These are phyloP conservation scores for Discostella pseudostelligera DNA, from an alignment of 108 stramenopile genomes.

Conservation along the genomic window DNA sequence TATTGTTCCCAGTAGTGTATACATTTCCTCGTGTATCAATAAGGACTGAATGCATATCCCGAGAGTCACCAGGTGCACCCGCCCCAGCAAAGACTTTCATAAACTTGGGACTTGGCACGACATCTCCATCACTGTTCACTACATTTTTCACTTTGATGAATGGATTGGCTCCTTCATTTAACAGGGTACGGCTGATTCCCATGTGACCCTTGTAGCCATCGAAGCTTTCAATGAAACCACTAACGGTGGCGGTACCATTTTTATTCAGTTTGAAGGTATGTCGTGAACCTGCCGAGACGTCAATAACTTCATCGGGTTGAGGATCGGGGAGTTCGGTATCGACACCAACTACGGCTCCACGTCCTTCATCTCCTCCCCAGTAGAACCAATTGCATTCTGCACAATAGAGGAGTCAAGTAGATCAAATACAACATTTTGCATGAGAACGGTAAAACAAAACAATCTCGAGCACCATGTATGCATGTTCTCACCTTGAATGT, in stretches of 20 bases:
- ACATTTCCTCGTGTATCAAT: slow-evolving; percentile 12
- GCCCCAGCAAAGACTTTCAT: slow-evolving; percentile 15
- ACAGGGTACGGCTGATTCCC: slow-evolving; percentile 2
- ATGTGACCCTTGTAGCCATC: slow-evolving; percentile 15
- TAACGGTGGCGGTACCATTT: slow-evolving; percentile 8
- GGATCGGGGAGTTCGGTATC: background rate
- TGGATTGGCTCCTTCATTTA: slow-evolving; percentile 9
- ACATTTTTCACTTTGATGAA: slow-evolving; percentile 10
- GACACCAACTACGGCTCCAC: slow-evolving; percentile 4
- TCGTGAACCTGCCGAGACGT: slow-evolving; percentile 17
- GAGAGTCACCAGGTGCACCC: slow-evolving; percentile 24
- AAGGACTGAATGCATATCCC: slow-evolving; percentile 24
- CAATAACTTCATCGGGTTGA: slow-evolving; percentile 9
- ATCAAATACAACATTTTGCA: too few species aligned
- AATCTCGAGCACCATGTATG: too few species aligned
- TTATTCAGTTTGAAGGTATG: slow-evolving; percentile 16
- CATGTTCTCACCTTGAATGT: background rate
- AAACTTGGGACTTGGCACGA: slow-evolving; percentile 14
- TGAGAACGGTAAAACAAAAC: too few species aligned
- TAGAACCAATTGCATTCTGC: slow-evolving; percentile 20
- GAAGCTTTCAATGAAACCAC: slow-evolving; percentile 18
- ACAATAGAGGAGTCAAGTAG: too few species aligned
- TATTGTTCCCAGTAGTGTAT: slow-evolving; percentile 18
- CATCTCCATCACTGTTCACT: background rate
- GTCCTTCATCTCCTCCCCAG: slow-evolving; percentile 28